Percentiles rank a stretch among this genome's conserved stretches.
phyloP scores from a whole-genome alignment of 805 yeast species.

The Pichia sporocuriosa region DNA sequence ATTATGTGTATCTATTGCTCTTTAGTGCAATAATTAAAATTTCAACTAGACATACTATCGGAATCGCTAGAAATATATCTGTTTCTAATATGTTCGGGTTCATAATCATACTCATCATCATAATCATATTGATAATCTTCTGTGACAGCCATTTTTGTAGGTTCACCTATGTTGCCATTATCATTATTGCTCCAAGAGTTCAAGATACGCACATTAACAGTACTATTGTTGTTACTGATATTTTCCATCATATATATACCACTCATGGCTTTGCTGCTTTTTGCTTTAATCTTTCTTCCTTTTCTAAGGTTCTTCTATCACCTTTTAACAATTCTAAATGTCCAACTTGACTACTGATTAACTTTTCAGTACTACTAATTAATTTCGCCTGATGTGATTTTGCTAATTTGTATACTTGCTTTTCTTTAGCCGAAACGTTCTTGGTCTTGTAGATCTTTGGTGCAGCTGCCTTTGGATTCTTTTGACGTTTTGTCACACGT shows the following conservation, averaged over 20 bases:
- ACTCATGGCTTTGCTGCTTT: slow-evolving; percentile 29
- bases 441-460: slow-evolving; percentile 67
- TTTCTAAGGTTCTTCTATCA: slow-evolving; percentile 76
- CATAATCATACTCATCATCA: too few species aligned
- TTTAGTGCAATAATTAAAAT: too few species aligned
- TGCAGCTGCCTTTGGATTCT: slow-evolving; percentile 62
- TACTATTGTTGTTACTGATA: background rate
- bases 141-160: background rate
- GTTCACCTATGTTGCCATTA: background rate
- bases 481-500: slow-evolving; percentile 60
- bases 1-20: too few species aligned
- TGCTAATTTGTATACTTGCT: slow-evolving; percentile 42
- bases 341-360: slow-evolving; percentile 85
- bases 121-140: too few species aligned
- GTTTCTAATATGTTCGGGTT: background rate
- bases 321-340: slow-evolving; percentile 90
- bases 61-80: background rate
- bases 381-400: slow-evolving; percentile 39
- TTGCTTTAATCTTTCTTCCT: slow-evolving; percentile 28
- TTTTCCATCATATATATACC: too few species aligned
- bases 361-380: slow-evolving; percentile 56
- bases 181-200: slow-evolving; percentile 3
- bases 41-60: too few species aligned
- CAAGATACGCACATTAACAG: background rate
- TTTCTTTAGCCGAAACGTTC: slow-evolving; percentile 44